Evolutionary conservation across 805 yeast genomes (phyloP), one percentile per base, ranked within the genome.

Genomic region (Candida berthetii): DNA sequence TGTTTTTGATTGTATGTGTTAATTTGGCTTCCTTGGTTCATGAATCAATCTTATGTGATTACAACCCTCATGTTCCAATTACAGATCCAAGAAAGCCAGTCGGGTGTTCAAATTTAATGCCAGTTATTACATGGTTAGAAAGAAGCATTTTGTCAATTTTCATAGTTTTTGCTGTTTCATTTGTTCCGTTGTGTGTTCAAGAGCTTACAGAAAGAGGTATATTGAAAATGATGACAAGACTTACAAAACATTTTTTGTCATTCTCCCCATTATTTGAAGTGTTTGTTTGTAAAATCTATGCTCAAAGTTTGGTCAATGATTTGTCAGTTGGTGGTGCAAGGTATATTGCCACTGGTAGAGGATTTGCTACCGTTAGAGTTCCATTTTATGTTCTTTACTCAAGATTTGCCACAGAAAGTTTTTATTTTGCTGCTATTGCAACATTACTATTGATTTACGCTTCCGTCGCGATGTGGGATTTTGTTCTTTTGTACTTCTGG

Each of bases 341-440:
- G 53, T 85, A 85, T 62, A 82, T 85, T 53, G 81, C 90, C 2
- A 85, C 93, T 1, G 93, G 93, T 14, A 71, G 95, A 62, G 89
- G 89, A 10, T 80, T 85, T 58, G 88, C 95, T 2, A 85, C 90
- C 3, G 69, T 79, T 1, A 71, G 95, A 56, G 70, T 76, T 36
- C 79, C 87, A 28, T 82, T 84, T 54, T 63, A 78, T n/a, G 60
- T 69, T 10, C 66, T 86, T 36, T 85, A 80, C 52, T 66, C 87
- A 9, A 70, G 89, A 46, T 85, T 82, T 61, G 80, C 88, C 3
- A 69, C 78, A 27, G 84, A 80, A 38, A 74, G 85, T 45, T 68
- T 82, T 35, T 80, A 82, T 53, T 78, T 77, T 64, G 90, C 88
- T 2, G 69, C 75, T 1, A 57, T 69, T 3, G 69, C 77, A 20